phyloP scores from a whole-genome alignment of 2,329 filamentous ascomycete species.

The Neoarthrinium moseri region DNA sequence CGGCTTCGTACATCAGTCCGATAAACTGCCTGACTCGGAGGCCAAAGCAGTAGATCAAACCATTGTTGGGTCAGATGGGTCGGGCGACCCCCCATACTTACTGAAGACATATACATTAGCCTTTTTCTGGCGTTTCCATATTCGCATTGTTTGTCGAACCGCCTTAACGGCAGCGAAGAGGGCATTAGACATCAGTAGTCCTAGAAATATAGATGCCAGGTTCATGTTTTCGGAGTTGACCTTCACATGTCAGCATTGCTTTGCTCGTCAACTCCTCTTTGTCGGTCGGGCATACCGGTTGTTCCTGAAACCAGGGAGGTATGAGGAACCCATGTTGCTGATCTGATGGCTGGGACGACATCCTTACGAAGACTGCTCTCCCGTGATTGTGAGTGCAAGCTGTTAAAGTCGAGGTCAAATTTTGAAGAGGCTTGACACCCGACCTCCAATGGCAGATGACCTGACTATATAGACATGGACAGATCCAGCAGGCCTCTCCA shows the following conservation, averaged over 20 bases:
- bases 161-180: conserved; percentile 24
- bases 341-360: too few species aligned
- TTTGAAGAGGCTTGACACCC: too few species aligned
- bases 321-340: conserved; percentile 7
- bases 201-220: conserved; percentile 28
- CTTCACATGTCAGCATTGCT: not conserved
- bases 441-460: too few species aligned
- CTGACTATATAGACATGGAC: too few species aligned
- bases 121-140: conserved; percentile 20
- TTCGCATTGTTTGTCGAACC: conserved; percentile 24
- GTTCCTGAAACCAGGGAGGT: conserved; percentile 6
- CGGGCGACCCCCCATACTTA: not conserved
- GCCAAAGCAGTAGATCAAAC: too few species aligned
- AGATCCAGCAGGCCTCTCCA: too few species aligned
- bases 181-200: conserved; percentile 28
- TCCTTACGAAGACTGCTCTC: too few species aligned
- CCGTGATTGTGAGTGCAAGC: too few species aligned
- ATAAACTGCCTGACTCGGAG: too few species aligned
- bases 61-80: too few species aligned
- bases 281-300: conserved; percentile 3
- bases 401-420: too few species aligned
- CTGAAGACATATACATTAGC: conserved; percentile 25
- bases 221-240: conserved; percentile 16
- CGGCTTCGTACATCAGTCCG: too few species aligned
- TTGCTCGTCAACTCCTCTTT: not conserved